Percentiles rank a stretch among this genome's conserved stretches.
These are phyloP conservation scores for Metschnikowia similis DNA, from an alignment of 805 yeast species.

Conservation along the genomic window DNA sequence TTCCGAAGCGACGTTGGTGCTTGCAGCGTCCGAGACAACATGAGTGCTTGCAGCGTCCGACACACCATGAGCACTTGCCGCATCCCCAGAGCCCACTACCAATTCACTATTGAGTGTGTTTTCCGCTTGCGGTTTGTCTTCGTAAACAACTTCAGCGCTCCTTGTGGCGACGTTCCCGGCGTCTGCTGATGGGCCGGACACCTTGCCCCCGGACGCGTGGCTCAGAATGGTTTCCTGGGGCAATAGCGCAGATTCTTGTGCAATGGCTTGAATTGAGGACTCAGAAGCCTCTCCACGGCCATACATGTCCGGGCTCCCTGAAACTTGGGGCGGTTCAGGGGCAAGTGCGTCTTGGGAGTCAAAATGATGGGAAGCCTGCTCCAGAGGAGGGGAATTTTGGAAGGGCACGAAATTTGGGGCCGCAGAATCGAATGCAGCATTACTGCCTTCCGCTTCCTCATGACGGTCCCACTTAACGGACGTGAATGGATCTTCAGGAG, in stretches of 20 bases:
- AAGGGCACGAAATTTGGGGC: not conserved
- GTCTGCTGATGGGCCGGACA: not conserved
- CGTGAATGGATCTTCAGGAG: slow-evolving; percentile 46
- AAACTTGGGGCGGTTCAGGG: not conserved
- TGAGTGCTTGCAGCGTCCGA: too few species aligned
- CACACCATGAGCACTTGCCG: too few species aligned
- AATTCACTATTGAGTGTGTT: too few species aligned
- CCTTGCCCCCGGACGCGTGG: not conserved
- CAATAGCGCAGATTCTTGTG: not conserved
- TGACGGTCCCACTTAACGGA: slow-evolving; percentile 57
- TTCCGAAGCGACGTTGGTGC: too few species aligned
- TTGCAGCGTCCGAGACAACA: too few species aligned
- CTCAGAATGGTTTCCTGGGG: not conserved
- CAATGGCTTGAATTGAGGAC: not conserved
- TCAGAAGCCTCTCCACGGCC: not conserved
- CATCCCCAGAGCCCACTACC: too few species aligned
- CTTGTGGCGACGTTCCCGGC: not conserved
- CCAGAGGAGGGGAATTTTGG: not conserved
- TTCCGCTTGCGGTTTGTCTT: too few species aligned
- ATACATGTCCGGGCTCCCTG: not conserved
- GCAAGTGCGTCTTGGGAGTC: not conserved
- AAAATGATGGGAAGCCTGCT: not conserved
- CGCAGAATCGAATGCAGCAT: not conserved
- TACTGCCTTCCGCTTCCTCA: slow-evolving; percentile 16
- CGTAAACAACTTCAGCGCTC: too few species aligned